Base-by-base conservation (phyloP, 2,329 filamentous ascomycete species). In the Alternaria sp. region DNA sequence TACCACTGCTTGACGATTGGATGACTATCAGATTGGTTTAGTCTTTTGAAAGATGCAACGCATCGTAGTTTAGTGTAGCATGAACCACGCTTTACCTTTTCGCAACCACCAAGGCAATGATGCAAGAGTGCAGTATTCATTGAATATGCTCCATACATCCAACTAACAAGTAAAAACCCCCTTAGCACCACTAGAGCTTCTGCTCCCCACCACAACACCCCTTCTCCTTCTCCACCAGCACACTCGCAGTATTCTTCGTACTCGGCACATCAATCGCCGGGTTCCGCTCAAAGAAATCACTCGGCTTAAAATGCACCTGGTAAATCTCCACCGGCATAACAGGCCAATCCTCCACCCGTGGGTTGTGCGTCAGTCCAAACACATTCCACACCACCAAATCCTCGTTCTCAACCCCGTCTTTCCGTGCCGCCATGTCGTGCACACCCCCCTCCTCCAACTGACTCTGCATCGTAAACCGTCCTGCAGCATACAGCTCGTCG, bases 281-380 rank as follows among this genome's bases (percentile, higher is more conserved):
- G 54, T 87, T 87, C 28, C 75, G 79, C 2, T 80, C 81, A 66
- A 87, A 87, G 79, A 87, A 87, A 67, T 87, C 85, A 10, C 81
- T 79, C 0, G 86, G 85, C 44, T 83, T 81, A 57, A 86, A 77
- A 25, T 82, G 77, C 6, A 86, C 67, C 64, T 82, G 79, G 64
- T 84, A 81, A 40, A 83, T 83, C 65, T 86, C 84, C 2, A 80
- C 77, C 0, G 84, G 84, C 81, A 83, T 83, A 23, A 86, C 83
- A 4, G 84, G 84, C 81, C 82, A 86, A 64, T 85, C 84, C 68
- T 86, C 84, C 3, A 78, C 75, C 59, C 84, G 68, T 8, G 84
- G 84, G 59, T 85, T 86, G 66, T 86, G 84, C 23, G 84, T 86
- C 57, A 85, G 67, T 0, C 83, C 83, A 74, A 86, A 86, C 0